phyloP scores from a whole-genome alignment of 139 green algal species.

The Mesotaenium endlicherianum region DNA sequence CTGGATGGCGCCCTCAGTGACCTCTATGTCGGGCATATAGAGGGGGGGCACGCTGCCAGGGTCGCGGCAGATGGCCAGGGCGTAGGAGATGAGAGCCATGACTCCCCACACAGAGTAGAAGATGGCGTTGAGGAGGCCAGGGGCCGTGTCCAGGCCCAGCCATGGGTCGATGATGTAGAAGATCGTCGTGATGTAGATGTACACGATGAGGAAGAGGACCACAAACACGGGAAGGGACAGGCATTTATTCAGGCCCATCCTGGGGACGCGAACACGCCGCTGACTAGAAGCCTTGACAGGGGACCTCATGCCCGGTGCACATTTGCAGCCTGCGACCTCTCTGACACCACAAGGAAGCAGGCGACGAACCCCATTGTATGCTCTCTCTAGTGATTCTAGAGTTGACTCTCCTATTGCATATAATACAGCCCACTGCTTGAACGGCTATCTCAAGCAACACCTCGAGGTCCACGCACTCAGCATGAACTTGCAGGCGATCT shows the following conservation, averaged over 20 bases:
- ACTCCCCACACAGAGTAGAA: conserved; percentile 17
- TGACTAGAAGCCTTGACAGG: no score
- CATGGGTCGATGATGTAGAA: conserved; percentile 26
- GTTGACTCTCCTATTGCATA: no score
- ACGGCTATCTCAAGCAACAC: no score
- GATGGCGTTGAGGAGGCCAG: conserved; percentile 11
- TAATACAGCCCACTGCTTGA: no score
- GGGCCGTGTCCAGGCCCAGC: conserved; percentile 35
- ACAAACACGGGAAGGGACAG: conserved; percentile 49
- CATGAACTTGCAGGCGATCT: no score
- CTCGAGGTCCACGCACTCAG: no score
- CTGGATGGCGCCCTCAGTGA: background rate
- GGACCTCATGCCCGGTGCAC: no score
- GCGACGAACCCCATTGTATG: no score
- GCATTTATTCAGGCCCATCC: conserved; percentile 3
- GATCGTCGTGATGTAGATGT: conserved; percentile 32
- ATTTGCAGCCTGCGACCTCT: no score
- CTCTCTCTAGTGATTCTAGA: no score
- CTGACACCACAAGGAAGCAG: no score
- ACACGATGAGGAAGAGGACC: conserved; percentile 40
- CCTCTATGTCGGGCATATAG: conserved; percentile 3
- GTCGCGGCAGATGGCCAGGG: conserved; percentile 27
- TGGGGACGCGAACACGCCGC: no score
- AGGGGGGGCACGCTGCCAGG: conserved; percentile 39
- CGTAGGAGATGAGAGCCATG: conserved; percentile 44